phyloP scores from a whole-genome alignment of 2,329 filamentous ascomycete species.

The Penicillium thymicola region DNA sequence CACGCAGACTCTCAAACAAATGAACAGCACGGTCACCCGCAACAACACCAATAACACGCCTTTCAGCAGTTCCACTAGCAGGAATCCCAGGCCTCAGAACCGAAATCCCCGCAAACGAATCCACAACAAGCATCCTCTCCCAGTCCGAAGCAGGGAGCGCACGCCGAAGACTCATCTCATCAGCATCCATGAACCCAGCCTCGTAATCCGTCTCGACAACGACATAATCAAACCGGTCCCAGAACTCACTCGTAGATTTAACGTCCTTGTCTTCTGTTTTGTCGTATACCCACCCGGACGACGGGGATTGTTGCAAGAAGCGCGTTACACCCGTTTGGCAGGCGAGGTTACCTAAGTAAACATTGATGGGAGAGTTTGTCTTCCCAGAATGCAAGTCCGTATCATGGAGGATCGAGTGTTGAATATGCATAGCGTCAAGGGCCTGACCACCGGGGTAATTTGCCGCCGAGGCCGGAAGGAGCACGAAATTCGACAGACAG shows the following conservation, averaged over 20 bases:
- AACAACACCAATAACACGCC: slow-evolving; percentile 33
- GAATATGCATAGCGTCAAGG: slow-evolving; percentile 47
- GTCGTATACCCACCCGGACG: slow-evolving; percentile 54
- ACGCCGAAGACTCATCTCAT: slow-evolving; percentile 42
- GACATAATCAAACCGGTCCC: slow-evolving; percentile 58
- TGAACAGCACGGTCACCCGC: slow-evolving; percentile 33
- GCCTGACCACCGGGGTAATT: slow-evolving; percentile 94
- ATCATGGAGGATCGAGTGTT: slow-evolving; percentile 15
- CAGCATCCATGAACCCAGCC: slow-evolving; percentile 11
- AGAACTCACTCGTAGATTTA: slow-evolving; percentile 53
- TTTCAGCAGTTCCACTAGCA: slow-evolving; percentile 29
- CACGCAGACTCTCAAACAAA: slow-evolving; percentile 28
- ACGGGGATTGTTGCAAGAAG: slow-evolving; percentile 49
- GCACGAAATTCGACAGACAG: slow-evolving; percentile 61
- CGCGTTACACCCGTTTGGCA: slow-evolving; percentile 63
- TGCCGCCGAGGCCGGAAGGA: slow-evolving; percentile 76
- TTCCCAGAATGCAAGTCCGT: not conserved
- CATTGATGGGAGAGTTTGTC: slow-evolving; percentile 12
- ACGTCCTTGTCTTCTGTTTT: slow-evolving; percentile 54
- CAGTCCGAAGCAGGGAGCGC: slow-evolving; percentile 38
- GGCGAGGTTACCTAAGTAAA: slow-evolving; percentile 60
- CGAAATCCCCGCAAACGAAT: slow-evolving; percentile 51
- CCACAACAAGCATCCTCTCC: slow-evolving; percentile 50
- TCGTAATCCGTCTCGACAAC: slow-evolving; percentile 48
- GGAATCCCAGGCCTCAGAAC: slow-evolving; percentile 46